Base-by-base conservation (phyloP, 805 yeast genomes). In the Wickerhamiella galacta region DNA sequence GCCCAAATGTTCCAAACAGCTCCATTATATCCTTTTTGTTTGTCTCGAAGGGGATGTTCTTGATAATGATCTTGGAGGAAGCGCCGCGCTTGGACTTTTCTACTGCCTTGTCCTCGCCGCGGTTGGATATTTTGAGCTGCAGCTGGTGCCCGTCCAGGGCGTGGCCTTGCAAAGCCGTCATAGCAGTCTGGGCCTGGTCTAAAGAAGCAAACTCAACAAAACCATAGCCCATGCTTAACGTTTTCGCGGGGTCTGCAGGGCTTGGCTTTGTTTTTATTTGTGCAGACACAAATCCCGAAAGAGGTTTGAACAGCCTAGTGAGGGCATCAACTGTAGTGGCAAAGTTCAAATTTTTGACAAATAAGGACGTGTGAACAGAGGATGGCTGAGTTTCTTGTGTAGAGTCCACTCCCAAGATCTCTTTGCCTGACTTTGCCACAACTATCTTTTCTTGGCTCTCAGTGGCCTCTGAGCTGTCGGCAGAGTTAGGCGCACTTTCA, bases 21-120 rank as follows among this genome's bases (percentile, higher is more conserved):
- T 83, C 92, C 48, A 80, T 73, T n/a, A 90, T 72, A 50, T 90
- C 96, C 48, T 80, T 78, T 57, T 94, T 73, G 2, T 90, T 68
- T 15, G 95, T 85, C 59, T 90, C 98, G 56, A 90, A 90, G 38
- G 98, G 96, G 56, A 90, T 69, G 60, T 90, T 90, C 74, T 90
- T 90, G 54, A 90, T 83, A 54, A 90, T 77, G 44, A 90, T 76
- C 57, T 87, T 87, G 37, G 49, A 39, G 15, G 49, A 43, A 11
- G 52, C 44, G 15, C 45, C 43, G 11, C 49, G 44, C 20, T 44
- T 45, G 16, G 49, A 39, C 15, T 50, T 39, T 8, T 48, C 30
- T 4, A 56, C 33, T 1, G 48, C 35, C 37, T 8, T 56, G 14
- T 47, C 55, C 31, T 32, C 33, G 14, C 75, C 70, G 44, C 95